Evolutionary conservation across 2,329 filamentous ascomycete genomes (phyloP).

Genomic region (Mycogone perniciosa): DNA sequence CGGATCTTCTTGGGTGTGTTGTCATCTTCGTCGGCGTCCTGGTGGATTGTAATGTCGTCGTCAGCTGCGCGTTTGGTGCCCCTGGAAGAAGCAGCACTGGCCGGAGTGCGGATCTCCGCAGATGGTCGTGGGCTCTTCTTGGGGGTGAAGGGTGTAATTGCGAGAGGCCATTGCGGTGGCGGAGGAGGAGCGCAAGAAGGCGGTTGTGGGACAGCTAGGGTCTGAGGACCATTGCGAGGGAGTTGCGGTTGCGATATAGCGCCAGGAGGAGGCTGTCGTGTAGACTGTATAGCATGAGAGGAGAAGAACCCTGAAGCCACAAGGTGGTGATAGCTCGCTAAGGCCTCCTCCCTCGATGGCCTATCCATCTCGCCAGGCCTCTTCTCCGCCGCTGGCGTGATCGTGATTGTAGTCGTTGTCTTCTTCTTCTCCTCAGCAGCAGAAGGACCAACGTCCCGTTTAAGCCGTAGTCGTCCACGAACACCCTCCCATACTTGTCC

Average conservation of each 20-base stretch:
- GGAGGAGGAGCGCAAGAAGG: constrained; percentile 16
- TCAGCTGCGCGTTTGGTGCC: constrained; percentile 44
- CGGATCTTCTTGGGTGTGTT: constrained; percentile 37
- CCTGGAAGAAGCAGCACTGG: constrained; percentile 28
- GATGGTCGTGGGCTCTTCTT: constrained; percentile 2
- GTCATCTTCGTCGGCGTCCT: constrained; percentile 9
- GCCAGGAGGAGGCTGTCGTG: constrained; percentile 35
- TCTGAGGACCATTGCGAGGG: constrained; percentile 9
- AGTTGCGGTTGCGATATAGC: constrained; percentile 1
- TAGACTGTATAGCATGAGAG: constrained; percentile 51
- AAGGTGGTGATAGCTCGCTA: constrained; percentile 51
- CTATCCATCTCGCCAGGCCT: constrained; percentile 17
- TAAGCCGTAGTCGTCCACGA: constrained; percentile 26
- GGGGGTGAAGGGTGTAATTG: constrained; percentile 18
- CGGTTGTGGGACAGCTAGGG: constrained; percentile 15
- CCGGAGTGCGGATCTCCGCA: constrained; percentile 26
- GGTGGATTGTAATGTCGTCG: constrained; percentile 9
- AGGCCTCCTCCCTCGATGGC: constrained; percentile 42
- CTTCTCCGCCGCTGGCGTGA: constrained; percentile 14
- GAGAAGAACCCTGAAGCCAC: constrained; percentile 54
- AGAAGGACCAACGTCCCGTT: constrained; percentile 18
- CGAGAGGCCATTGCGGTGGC: constrained; percentile 24
- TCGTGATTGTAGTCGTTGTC: constrained; percentile 14
- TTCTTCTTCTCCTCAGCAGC: constrained; percentile 21
- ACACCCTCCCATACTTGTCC: constrained; percentile 36